These are phyloP conservation scores for Fraxinus baroniana DNA, from an alignment of 305 asterid genomes.

Conservation along the genomic window DNA sequence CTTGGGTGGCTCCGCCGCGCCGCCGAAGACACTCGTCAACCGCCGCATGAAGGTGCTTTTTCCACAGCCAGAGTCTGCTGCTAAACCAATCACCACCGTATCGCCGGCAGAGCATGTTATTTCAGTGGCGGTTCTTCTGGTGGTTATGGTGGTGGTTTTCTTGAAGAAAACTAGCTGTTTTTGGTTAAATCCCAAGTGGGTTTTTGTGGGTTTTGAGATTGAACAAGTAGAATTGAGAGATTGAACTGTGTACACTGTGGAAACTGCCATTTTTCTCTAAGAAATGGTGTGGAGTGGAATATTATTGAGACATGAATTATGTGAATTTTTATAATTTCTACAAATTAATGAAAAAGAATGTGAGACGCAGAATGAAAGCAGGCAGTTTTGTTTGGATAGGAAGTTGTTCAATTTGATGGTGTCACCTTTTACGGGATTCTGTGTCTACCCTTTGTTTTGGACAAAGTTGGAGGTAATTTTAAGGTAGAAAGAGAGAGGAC, in stretches of 20 bases:
- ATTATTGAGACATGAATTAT: background rate
- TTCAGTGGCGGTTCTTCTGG: background rate
- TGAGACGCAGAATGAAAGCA: constrained; percentile 26
- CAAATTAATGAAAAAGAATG: background rate
- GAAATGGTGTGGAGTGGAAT: constrained; percentile 2
- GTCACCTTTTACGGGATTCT: constrained; percentile 19
- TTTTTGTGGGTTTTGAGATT: constrained; percentile 66
- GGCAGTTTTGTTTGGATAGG: constrained; percentile 31
- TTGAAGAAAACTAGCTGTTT: constrained; percentile 49
- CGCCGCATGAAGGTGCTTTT: constrained; percentile 97
- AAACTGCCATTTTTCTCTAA: constrained; percentile 64
- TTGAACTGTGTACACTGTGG: constrained; percentile 67
- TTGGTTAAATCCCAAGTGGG: constrained; percentile 65
- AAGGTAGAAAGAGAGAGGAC: constrained; percentile 12
- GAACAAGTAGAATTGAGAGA: constrained; percentile 66
- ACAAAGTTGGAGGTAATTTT: constrained; percentile 22
- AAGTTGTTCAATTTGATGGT: constrained; percentile 31
- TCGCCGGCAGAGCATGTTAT: constrained; percentile 62
- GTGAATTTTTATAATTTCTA: background rate
- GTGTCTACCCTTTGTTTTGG: constrained; percentile 25
- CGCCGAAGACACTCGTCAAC: constrained; percentile 94
- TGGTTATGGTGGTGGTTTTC: constrained; percentile 8
- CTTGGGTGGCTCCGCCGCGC: constrained; percentile 93
- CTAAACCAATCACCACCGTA: constrained; percentile 81
- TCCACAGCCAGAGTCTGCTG: constrained; percentile 98